phyloP scores from a whole-genome alignment of 805 yeast genomes.

The Yarrowia sp. region DNA sequence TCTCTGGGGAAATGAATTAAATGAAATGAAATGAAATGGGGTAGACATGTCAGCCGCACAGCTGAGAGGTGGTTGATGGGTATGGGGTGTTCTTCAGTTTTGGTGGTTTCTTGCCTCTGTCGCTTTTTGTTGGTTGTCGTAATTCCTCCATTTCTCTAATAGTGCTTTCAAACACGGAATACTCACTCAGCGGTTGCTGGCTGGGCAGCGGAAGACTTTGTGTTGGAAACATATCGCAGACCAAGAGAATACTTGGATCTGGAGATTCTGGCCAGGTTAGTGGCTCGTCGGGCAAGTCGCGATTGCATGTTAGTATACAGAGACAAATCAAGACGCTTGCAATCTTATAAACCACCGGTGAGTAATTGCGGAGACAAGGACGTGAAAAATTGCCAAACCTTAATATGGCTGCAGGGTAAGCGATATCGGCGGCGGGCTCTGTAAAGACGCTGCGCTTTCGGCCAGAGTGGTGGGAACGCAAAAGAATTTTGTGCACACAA shows the following conservation, averaged over 20 bases:
- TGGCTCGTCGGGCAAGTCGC: constrained; percentile 26
- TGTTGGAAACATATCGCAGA: constrained; percentile 22
- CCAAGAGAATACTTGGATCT: constrained; percentile 25
- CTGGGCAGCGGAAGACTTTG: constrained; percentile 17
- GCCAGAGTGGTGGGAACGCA: too few species aligned
- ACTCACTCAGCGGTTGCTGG: constrained; percentile 25
- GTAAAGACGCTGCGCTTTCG: too few species aligned
- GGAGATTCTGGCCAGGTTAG: constrained; percentile 26
- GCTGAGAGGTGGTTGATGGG: background rate
- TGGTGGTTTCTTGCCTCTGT: background rate
- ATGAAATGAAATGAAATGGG: too few species aligned
- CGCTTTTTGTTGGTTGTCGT: background rate
- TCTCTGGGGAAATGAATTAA: too few species aligned
- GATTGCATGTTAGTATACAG: constrained; percentile 26
- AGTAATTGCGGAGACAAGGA: constrained; percentile 27
- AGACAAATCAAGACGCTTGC: constrained; percentile 24
- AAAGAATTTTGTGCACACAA: too few species aligned
- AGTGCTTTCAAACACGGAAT: constrained; percentile 8
- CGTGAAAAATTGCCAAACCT: constrained; percentile 26
- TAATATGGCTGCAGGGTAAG: constrained; percentile 24
- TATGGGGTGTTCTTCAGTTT: background rate
- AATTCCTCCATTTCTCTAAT: background rate
- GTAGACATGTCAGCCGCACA: constrained; percentile 19
- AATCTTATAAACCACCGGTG: constrained; percentile 23
- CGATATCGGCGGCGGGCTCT: constrained; percentile 28